phyloP scores from a whole-genome alignment of 1,284 basidiomycete genomes.

The Rhodotorula sp. region DNA sequence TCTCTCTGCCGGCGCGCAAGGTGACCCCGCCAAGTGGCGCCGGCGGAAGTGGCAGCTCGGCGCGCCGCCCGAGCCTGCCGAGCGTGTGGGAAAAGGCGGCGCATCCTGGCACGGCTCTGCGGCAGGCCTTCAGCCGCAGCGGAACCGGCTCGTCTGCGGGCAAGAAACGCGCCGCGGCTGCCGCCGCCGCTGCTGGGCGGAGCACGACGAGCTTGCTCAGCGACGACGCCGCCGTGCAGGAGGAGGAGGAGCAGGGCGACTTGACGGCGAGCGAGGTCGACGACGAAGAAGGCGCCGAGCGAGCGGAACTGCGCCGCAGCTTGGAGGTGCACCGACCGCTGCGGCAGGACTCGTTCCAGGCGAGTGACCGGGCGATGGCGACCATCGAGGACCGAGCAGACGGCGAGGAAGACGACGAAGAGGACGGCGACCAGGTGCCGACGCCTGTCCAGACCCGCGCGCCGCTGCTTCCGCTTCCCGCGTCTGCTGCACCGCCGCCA shows the following conservation, averaged over 20 bases:
- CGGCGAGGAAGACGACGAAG: conserved; percentile 13
- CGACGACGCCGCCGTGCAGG: conserved; percentile 1
- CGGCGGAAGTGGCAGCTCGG: neutral
- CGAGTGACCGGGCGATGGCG: neutral
- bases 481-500: neutral
- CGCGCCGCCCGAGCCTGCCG: conserved; percentile 41
- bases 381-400: neutral
- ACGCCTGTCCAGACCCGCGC: conserved; percentile 1
- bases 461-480: neutral
- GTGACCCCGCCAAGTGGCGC: neutral
- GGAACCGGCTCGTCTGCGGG: neutral
- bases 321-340: conserved; percentile 25
- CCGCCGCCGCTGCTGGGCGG: neutral
- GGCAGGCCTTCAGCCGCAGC: conserved; percentile 29
- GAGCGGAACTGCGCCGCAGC: conserved; percentile 20
- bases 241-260: conserved; percentile 11
- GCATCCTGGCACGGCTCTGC: conserved; percentile 37
- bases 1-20: neutral
- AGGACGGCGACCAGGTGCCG: neutral
- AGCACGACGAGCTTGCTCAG: neutral
- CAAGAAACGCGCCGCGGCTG: conserved; percentile 9
- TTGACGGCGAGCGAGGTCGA: neutral
- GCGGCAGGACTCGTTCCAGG: conserved; percentile 18
- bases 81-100: conserved; percentile 45
- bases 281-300: conserved; percentile 22